Percentiles rank a stretch among this genome's conserved stretches.
Conservation (phyloP, 2,329 filamentous ascomycete species). For the Escovopsis weberi region DNA sequence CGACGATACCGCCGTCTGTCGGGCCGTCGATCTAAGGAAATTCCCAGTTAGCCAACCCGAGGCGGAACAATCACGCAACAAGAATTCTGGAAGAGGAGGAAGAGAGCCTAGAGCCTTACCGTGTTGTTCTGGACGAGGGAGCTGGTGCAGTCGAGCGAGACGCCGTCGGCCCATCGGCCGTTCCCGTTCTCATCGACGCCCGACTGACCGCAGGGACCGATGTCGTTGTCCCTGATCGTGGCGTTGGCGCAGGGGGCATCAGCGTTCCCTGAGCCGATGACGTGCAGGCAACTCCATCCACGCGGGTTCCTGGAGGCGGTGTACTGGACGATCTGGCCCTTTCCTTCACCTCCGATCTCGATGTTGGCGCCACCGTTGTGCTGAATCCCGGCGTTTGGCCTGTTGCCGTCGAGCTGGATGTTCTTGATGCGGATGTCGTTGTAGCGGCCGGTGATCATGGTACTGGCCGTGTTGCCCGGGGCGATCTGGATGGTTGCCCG, state of each 20-base stretch:
- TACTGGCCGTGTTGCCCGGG: conserved; percentile 9
- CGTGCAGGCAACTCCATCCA: conserved; percentile 14
- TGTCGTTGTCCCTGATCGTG: conserved; percentile 11
- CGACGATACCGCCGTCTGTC: conserved; percentile 13
- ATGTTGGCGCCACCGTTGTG: conserved; percentile 11
- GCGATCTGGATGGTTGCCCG: conserved; percentile 11
- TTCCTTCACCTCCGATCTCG: conserved; percentile 11
- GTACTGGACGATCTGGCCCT: conserved; percentile 10
- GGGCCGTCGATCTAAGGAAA: conserved; percentile 8
- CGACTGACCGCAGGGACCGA: conserved; percentile 13
- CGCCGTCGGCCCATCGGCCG: conserved; percentile 11
- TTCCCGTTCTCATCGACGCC: conserved; percentile 9
- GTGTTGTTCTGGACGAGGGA: conserved; percentile 10
- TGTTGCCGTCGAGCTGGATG: conserved; percentile 13
- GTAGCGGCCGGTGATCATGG: conserved; percentile 9
- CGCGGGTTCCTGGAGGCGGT: conserved; percentile 10
- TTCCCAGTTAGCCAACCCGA: not conserved
- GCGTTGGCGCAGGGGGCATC: conserved; percentile 10
- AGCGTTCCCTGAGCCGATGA: conserved; percentile 12
- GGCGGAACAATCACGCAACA: too few species aligned
- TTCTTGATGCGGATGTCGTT: conserved; percentile 11
- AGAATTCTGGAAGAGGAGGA: too few species aligned
- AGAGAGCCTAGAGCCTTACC: conserved; percentile 3
- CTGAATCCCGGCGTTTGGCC: conserved; percentile 8
- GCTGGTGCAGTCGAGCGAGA: conserved; percentile 12